These are phyloP conservation scores for Fusarium beomiforme DNA, from an alignment of 2,329 filamentous ascomycete genomes.

Conservation along the genomic window DNA sequence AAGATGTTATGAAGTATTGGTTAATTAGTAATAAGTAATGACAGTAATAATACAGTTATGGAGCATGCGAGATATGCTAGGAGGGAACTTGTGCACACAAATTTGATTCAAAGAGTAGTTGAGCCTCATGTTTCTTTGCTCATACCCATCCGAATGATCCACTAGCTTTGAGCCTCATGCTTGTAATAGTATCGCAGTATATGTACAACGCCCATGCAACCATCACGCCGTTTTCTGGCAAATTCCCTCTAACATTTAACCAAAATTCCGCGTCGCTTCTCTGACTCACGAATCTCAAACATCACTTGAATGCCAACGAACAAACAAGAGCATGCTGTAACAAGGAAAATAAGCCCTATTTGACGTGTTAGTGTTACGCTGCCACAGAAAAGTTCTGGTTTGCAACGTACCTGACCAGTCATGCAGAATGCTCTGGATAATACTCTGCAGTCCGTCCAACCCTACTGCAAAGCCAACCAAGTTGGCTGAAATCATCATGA, in stretches of 20 bases:
- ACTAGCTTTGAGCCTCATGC: background rate
- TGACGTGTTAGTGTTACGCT: conserved; percentile 36
- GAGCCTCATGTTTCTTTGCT: background rate
- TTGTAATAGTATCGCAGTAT: conserved; percentile 27
- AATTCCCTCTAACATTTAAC: conserved; percentile 74
- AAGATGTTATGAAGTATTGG: background rate
- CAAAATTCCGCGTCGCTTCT: conserved; percentile 82
- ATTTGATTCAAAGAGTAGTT: background rate
- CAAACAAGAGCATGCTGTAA: conserved; percentile 74
- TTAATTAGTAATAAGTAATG: conserved; percentile 23
- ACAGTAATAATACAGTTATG: background rate
- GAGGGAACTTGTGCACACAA: background rate
- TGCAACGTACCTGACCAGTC: conserved; percentile 72
- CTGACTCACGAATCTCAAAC: conserved; percentile 92
- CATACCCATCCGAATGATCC: conserved; percentile 8
- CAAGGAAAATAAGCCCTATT: conserved; percentile 76
- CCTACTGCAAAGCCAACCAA: conserved; percentile 95
- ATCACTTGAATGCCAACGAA: conserved; percentile 93
- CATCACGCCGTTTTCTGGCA: background rate
- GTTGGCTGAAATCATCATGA: conserved; percentile 97
- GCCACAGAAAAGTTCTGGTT: background rate
- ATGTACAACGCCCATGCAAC: conserved; percentile 16
- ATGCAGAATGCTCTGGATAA: conserved; percentile 78
- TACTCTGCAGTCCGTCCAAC: conserved; percentile 82
- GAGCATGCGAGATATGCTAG: background rate